phyloP scores from a whole-genome alignment of 1,139 yeast species.

The Saccharomyces hybrid region DNA sequence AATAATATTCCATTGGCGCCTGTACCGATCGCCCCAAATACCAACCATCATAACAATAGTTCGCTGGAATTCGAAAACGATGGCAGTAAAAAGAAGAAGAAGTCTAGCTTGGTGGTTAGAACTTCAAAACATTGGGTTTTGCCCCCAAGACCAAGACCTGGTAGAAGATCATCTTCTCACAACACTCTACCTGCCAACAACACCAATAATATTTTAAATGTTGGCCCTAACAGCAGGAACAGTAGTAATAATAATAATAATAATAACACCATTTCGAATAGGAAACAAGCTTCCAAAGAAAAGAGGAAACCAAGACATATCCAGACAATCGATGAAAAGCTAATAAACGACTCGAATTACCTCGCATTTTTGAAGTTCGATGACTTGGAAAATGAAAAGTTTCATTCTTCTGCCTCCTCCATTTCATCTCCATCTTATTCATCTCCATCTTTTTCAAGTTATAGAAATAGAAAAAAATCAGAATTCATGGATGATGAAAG shows the following conservation, averaged over 20 bases:
- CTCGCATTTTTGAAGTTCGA: constrained; percentile 28
- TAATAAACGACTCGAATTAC: constrained; percentile 2
- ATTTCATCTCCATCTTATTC: not conserved
- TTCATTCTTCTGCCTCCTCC: not conserved
- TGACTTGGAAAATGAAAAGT: constrained; percentile 18
- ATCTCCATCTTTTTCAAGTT: not conserved
- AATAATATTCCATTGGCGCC: not conserved
- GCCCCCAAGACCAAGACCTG: constrained; percentile 48
- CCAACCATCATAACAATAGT: not conserved
- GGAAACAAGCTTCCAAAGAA: not conserved
- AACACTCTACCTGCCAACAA: not conserved
- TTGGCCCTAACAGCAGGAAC: not conserved
- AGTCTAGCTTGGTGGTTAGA: constrained; percentile 15
- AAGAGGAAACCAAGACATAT: not conserved
- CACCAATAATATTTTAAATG: not conserved
- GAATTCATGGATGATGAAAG: not conserved
- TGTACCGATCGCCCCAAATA: constrained; percentile 6
- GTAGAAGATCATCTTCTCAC: constrained; percentile 28
- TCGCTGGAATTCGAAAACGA: not conserved
- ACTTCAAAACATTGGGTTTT: constrained; percentile 31
- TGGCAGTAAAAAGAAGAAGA: not conserved
- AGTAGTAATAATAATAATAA: not conserved
- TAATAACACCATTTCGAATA: not conserved
- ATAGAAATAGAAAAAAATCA: not conserved
- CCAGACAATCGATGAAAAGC: not conserved